Conservation (phyloP, 2,329 filamentous ascomycete species). For the Endoconidiophora laricicola region DNA sequence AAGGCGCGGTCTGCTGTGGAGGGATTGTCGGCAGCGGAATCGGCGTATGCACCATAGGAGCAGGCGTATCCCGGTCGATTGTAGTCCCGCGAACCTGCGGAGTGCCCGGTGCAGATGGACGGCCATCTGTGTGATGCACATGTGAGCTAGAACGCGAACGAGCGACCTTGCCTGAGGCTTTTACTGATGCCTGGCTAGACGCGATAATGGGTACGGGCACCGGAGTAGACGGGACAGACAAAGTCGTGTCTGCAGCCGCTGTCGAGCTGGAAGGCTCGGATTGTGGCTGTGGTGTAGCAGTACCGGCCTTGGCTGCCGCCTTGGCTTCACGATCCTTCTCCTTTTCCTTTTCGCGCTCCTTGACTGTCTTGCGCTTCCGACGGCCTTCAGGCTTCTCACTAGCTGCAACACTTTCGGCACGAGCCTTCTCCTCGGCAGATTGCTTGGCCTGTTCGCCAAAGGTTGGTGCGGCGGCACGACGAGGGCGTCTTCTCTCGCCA, state of each 20-base stretch:
- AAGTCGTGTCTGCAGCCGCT: background rate
- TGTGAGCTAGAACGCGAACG: constrained; percentile 40
- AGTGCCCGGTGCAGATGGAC: constrained; percentile 20
- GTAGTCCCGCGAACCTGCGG: constrained; percentile 23
- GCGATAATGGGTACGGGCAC: constrained; percentile 27
- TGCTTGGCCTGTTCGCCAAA: constrained; percentile 41
- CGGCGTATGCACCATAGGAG: constrained; percentile 4
- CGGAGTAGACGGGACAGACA: constrained; percentile 7
- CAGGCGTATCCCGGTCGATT: background rate
- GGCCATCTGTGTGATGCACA: constrained; percentile 28
- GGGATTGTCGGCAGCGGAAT: constrained; percentile 8
- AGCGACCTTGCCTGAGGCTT: constrained; percentile 23
- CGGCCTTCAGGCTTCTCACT: constrained; percentile 6
- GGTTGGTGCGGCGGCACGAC: constrained; percentile 51
- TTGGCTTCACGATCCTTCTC: constrained; percentile 22
- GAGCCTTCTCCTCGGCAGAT: constrained; percentile 10
- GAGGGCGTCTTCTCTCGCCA: constrained; percentile 42
- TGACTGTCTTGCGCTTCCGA: constrained; percentile 18
- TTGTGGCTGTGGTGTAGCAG: constrained; percentile 17
- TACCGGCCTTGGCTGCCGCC: constrained; percentile 22
- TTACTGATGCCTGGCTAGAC: constrained; percentile 19
- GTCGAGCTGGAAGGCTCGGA: background rate
- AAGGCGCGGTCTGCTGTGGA: constrained; percentile 23
- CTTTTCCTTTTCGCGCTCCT: constrained; percentile 31
- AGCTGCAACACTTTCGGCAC: constrained; percentile 4